A percentile compares a stretch with the other conserved stretches of the same genome.
Conservation (phyloP, 257 asterid species). For the Euphrasia confusa region DNA sequence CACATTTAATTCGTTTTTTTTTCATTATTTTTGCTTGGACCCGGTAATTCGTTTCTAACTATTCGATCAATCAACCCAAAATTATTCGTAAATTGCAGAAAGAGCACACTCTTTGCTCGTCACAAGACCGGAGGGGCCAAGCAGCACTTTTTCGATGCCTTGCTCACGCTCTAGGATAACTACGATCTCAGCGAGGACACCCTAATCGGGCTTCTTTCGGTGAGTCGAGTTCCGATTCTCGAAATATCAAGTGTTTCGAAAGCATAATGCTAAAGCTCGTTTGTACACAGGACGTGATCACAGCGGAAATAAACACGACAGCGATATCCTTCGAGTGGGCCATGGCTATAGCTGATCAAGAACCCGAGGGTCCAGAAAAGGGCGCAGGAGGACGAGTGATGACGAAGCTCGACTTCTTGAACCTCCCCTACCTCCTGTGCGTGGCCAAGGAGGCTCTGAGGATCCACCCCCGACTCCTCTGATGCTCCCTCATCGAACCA, state of each 20-base stretch:
- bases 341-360: constrained; percentile 70
- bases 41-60: no score
- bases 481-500: constrained; percentile 68
- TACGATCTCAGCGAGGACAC: constrained; percentile 79
- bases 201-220: constrained; percentile 74
- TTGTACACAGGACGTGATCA: no score
- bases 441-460: constrained; percentile 66
- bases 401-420: no score
- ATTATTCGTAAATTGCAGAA: no score
- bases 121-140: constrained; percentile 49
- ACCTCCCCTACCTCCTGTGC: no score
- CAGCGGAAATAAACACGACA: constrained; percentile 60
- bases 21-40: no score
- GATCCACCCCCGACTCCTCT: constrained; percentile 80
- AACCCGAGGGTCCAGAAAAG: constrained; percentile 28
- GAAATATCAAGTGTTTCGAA: no score
- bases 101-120: constrained; percentile 60
- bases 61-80: no score
- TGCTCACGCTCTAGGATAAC: constrained; percentile 50
- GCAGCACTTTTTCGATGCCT: constrained; percentile 15
- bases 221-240: constrained; percentile 10
- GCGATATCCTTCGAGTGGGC: constrained; percentile 82
- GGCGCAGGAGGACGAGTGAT: no score
- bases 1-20: no score
- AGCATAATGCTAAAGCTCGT: no score